Conservation (phyloP, 192 early-diverging fungal species). For the Backusella westeae region DNA sequence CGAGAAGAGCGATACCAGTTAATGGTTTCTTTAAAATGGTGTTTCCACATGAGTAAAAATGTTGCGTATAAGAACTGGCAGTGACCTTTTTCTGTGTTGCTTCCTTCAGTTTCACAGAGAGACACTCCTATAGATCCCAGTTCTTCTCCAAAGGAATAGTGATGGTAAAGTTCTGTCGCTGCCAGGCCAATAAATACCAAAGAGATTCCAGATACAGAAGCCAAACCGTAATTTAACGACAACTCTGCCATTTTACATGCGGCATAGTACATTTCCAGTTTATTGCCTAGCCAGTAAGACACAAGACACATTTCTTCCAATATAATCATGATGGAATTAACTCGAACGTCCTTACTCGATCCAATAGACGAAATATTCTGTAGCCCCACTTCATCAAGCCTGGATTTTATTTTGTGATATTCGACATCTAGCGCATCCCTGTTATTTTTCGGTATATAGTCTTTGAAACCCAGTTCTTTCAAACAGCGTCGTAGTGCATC, state of each 20-base stretch:
- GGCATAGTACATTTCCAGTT: conserved; percentile 24
- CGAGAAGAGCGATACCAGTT: neutral
- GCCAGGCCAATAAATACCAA: conserved; percentile 22
- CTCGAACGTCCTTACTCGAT: neutral
- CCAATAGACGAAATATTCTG: neutral
- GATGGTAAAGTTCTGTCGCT: conserved; percentile 16
- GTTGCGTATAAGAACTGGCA: conserved; percentile 15
- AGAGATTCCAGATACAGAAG: conserved; percentile 19
- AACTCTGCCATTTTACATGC: conserved; percentile 18
- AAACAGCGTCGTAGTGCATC: conserved; percentile 19
- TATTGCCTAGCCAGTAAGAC: conserved; percentile 32
- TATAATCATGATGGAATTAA: conserved; percentile 22
- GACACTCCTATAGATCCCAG: conserved; percentile 24
- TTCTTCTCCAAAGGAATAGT: conserved; percentile 23
- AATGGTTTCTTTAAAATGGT: conserved; percentile 19
- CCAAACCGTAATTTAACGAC: conserved; percentile 17
- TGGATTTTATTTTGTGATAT: conserved; percentile 1
- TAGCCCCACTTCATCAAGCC: conserved; percentile 17
- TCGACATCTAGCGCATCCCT: neutral
- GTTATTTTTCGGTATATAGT: neutral
- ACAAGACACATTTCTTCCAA: conserved; percentile 29
- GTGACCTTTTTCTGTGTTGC: conserved; percentile 23
- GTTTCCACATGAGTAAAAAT: conserved; percentile 27
- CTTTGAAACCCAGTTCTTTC: conserved; percentile 14
- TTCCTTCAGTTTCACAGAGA: conserved; percentile 16